These are phyloP conservation scores for Euptelea pleiosperma DNA, from an alignment of 164 flowering plant species.

Conservation along the genomic window DNA sequence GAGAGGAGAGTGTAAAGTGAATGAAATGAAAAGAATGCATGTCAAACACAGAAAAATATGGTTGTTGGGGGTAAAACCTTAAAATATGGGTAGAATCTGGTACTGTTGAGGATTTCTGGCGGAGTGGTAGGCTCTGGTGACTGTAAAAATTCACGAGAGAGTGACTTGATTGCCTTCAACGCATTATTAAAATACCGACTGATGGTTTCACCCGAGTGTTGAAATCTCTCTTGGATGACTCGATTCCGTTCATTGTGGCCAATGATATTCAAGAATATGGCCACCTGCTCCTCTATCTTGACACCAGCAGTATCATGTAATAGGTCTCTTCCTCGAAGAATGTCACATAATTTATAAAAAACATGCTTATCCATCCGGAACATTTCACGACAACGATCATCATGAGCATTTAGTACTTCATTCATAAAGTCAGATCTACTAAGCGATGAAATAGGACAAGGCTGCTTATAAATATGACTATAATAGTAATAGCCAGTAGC, in stretches of 20 bases:
- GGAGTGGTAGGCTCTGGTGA: constrained; percentile 46
- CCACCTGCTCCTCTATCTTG: constrained; percentile 71
- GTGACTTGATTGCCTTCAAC: constrained; percentile 69
- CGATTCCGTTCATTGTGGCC: constrained; percentile 78
- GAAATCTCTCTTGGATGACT: constrained; percentile 70
- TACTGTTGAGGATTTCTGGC: constrained; percentile 38
- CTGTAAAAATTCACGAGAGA: constrained; percentile 59
- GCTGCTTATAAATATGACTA: constrained; percentile 32
- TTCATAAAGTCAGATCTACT: constrained; percentile 42
- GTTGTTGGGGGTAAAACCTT: constrained; percentile 37
- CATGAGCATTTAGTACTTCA: constrained; percentile 46
- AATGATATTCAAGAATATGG: constrained; percentile 61
- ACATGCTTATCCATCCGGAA: constrained; percentile 75
- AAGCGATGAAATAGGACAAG: constrained; percentile 32
- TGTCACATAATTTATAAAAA: constrained; percentile 47
- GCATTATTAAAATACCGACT: constrained; percentile 75
- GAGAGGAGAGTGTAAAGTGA: neutral
- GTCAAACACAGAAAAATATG: neutral
- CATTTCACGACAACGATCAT: constrained; percentile 52
- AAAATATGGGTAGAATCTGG: constrained; percentile 61
- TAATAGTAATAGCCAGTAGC: constrained; percentile 67
- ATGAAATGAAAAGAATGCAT: neutral
- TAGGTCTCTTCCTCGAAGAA: constrained; percentile 52
- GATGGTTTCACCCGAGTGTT: constrained; percentile 82
- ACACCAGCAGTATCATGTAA: constrained; percentile 69